Evolutionary conservation across 225 moss, liverwort and hornwort species (phyloP), one percentile per base, ranked within the genome.

Genomic region (Pleurozium schreberi): DNA sequence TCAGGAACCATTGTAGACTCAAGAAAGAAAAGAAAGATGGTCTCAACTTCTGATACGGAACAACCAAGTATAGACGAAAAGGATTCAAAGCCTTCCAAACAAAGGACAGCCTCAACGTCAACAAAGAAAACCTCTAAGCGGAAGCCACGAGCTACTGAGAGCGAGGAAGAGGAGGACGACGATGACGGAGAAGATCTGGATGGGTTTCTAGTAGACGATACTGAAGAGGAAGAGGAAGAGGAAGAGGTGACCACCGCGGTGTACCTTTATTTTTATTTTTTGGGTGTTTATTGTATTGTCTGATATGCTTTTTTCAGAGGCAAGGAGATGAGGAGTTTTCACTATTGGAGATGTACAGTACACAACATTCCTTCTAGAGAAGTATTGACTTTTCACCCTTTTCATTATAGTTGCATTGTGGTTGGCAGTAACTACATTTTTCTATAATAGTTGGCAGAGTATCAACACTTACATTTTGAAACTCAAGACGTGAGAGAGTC

Each of bases 181-280:
- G 92, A 91, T 45, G 90, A 90, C 6, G 90, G 82, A 26, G 90
- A 86, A 75, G 90, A 91, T 85, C 90, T 91, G 2, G 92, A 53
- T 82, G 94, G 91, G 36, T 93, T 94, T 89, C 66, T 94, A 14
- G 91, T 93, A 14, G 91, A 94, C 28, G 90, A 94, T 65, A 55
- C 43, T 64, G 92, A 94, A 38, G 92, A 89, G 50, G 91, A 90
- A 42, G 91, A 90, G 40, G 94, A 89, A 43, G 91, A 90, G 36
- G 91, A 90, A 34, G 94, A 87, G 90, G 90, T 92, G 58, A 82
- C 21, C 25, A 69, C 65, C 33, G 38, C 15, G 14, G 36, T 59
- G 42, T 59, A 23, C 50, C 73, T 20, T 88, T 62, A 55, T 40
- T 42, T 58, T 69, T 6, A 62, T 14, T 85, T 23, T 16, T 55